Evolutionary conservation across 2,329 filamentous ascomycete genomes (phyloP).

Genomic region (Aspergillus sp.): DNA sequence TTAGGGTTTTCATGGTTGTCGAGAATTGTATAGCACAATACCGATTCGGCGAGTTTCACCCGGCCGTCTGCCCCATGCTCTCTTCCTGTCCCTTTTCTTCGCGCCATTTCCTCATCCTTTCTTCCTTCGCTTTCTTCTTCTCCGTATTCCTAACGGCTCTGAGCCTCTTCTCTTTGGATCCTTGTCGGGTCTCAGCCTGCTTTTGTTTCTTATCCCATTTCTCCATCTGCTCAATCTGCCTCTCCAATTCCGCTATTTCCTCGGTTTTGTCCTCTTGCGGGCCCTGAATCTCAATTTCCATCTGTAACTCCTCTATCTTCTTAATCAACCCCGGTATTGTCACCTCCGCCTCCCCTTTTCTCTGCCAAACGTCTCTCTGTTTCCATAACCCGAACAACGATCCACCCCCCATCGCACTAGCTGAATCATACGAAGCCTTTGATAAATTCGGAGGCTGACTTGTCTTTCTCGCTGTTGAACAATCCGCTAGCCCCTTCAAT

Average conservation of each 20-base stretch:
- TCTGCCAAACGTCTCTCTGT: neutral
- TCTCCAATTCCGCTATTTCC: neutral
- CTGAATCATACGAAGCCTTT: slow-evolving; percentile 9
- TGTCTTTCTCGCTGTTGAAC: slow-evolving; percentile 28
- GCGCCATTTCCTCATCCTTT: neutral
- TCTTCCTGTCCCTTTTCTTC: neutral
- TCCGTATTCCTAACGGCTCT: neutral
- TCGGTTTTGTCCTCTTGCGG: neutral
- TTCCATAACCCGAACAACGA: slow-evolving; percentile 23
- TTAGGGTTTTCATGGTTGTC: no score
- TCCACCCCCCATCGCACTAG: slow-evolving; percentile 24
- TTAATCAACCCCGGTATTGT: neutral
- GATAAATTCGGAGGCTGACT: no score
- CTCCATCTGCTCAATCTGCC: neutral
- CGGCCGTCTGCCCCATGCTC: no score
- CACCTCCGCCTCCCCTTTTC: neutral
- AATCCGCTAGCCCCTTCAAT: slow-evolving; percentile 33
- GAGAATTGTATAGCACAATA: neutral
- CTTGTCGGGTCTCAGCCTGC: neutral
- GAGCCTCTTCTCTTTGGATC: neutral
- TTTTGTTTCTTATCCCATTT: neutral
- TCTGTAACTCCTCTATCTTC: neutral
- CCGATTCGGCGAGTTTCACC: no score
- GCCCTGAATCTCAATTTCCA: neutral
- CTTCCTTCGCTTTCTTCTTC: neutral